Evolutionary conservation across 2,329 filamentous ascomycete species (phyloP).

Genomic region (Beauveria varroae): DNA sequence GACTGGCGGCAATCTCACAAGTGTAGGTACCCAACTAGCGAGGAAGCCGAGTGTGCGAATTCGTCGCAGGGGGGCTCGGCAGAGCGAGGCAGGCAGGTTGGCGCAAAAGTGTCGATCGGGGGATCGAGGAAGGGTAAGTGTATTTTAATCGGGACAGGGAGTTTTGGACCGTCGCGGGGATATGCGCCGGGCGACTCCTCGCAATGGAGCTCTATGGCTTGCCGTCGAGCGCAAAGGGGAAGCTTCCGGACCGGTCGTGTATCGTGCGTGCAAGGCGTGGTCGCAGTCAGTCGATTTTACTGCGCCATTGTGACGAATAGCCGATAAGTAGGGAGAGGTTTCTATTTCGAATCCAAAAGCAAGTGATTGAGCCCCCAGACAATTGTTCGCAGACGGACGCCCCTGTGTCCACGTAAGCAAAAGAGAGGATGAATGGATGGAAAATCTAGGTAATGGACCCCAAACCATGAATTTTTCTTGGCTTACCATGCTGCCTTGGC

Average conservation of each 20-base stretch:
- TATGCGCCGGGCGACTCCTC: not conserved
- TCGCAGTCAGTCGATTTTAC: not conserved
- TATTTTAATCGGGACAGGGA: not conserved
- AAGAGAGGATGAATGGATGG: not conserved
- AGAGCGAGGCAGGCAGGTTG: too few species aligned
- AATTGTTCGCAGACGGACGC: not conserved
- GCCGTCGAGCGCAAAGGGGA: not conserved
- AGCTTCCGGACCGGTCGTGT: not conserved
- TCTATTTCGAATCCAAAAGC: not conserved
- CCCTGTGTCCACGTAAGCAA: not conserved
- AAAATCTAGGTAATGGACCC: constrained; percentile 2
- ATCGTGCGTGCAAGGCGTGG: not conserved
- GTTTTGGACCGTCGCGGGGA: not conserved
- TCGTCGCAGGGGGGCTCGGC: too few species aligned
- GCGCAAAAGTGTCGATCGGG: too few species aligned
- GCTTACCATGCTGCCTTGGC: not conserved
- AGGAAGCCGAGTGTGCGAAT: not conserved
- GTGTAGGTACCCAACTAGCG: too few species aligned
- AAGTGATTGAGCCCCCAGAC: not conserved
- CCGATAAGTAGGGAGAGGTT: not conserved
- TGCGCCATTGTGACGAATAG: not conserved
- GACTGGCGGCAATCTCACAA: not conserved
- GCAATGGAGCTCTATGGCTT: not conserved
- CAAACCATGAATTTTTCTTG: not conserved
- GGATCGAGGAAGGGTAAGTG: not conserved